Conservation (phyloP, 805 yeast species). For the Cyberlindnera euphorbiiphila region DNA sequence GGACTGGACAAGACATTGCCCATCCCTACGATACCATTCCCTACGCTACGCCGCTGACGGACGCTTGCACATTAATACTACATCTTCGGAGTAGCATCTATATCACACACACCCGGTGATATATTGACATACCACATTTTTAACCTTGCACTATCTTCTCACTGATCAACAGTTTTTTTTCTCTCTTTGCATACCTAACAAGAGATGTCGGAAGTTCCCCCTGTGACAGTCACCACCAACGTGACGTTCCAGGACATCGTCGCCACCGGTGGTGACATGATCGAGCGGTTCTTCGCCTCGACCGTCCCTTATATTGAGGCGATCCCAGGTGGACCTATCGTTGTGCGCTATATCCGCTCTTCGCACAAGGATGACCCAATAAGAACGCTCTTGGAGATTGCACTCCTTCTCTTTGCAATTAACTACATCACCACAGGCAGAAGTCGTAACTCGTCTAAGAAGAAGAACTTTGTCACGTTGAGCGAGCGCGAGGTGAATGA, state of each 20-base stretch:
- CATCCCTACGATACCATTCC: no score
- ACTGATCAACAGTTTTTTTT: no score
- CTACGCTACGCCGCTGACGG: no score
- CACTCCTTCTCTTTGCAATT: constrained; percentile 75
- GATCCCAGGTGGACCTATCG: constrained; percentile 54
- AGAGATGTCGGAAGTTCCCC: constrained; percentile 1
- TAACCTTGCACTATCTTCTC: no score
- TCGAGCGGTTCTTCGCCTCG: constrained; percentile 6
- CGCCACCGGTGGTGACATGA: constrained; percentile 9
- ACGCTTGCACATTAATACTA: no score
- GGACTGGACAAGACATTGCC: no score
- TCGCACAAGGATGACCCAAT: constrained; percentile 94
- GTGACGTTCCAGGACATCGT: constrained; percentile 17
- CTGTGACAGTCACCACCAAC: constrained; percentile 5
- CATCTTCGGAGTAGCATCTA: no score
- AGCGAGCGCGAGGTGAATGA: constrained; percentile 69
- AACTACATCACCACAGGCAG: constrained; percentile 75
- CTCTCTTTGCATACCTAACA: no score
- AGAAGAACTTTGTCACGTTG: constrained; percentile 62
- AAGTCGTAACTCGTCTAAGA: constrained; percentile 57
- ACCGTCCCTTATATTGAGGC: constrained; percentile 18
- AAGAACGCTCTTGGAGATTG: constrained; percentile 76
- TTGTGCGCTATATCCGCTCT: constrained; percentile 69
- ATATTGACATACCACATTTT: no score
- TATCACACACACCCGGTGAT: no score